phyloP scores from a whole-genome alignment of 139 green algal genomes.

The Picochlorum sp. region DNA sequence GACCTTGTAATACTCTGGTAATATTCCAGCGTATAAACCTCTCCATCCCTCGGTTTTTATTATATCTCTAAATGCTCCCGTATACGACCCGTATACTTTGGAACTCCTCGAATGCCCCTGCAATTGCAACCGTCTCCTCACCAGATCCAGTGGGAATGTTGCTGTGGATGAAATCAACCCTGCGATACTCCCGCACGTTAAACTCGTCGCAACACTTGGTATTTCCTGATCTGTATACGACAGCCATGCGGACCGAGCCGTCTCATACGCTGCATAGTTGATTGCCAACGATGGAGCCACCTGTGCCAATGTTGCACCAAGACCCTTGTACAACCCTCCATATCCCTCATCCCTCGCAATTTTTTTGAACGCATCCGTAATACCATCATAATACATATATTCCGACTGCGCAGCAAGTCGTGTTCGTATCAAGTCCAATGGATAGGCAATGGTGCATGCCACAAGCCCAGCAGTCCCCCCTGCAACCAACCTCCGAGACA shows the following conservation, averaged over 20 bases:
- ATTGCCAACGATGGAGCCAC: conserved; percentile 74
- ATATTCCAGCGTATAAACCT: conserved; percentile 77
- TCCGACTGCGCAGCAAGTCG: conserved; percentile 62
- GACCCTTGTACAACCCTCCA: conserved; percentile 80
- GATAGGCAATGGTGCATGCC: conserved; percentile 83
- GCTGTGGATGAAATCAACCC: conserved; percentile 69
- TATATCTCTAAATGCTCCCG: conserved; percentile 42
- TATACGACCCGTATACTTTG: conserved; percentile 32
- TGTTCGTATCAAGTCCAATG: conserved; percentile 89
- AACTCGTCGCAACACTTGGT: conserved; percentile 44
- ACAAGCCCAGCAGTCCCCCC: conserved; percentile 67
- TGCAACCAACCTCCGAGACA: conserved; percentile 46
- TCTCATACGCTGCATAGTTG: conserved; percentile 88
- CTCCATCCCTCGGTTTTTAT: conserved; percentile 36
- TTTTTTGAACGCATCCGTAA: conserved; percentile 45
- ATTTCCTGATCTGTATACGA: conserved; percentile 2
- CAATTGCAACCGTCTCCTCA: conserved; percentile 79
- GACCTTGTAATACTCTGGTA: conserved; percentile 87
- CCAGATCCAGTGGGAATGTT: conserved; percentile 84
- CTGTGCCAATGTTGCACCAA: conserved; percentile 84
- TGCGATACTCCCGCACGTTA: conserved; percentile 66
- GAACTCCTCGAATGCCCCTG: conserved; percentile 31
- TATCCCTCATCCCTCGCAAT: conserved; percentile 77
- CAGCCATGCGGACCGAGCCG: conserved; percentile 44
- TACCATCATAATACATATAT: conserved; percentile 59